These are phyloP conservation scores for Globisporangium okanoganense DNA, from an alignment of 352 stramenopile species.

Conservation along the genomic window DNA sequence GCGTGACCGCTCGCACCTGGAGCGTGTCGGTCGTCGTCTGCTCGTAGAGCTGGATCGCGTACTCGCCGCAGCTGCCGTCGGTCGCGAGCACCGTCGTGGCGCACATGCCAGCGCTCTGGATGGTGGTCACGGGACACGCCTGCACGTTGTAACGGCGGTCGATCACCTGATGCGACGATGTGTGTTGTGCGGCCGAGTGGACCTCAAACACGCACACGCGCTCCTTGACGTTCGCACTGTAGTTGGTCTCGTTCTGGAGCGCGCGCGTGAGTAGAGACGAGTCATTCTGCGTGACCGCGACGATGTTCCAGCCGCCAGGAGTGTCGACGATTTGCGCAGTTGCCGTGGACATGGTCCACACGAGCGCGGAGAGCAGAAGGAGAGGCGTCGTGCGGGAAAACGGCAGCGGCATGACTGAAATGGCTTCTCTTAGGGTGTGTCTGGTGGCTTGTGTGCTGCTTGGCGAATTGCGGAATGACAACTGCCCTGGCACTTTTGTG, in stretches of 20 bases:
- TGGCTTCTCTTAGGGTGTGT: background rate
- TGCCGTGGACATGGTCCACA: background rate
- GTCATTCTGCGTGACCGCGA: slow-evolving; percentile 21
- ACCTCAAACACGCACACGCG: slow-evolving; percentile 20
- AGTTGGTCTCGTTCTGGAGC: slow-evolving; percentile 24
- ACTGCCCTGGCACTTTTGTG: no score
- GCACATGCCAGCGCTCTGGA: slow-evolving; percentile 38
- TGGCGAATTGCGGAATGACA: background rate
- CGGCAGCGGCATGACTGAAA: background rate
- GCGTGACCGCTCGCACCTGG: slow-evolving; percentile 23
- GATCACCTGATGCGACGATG: no score
- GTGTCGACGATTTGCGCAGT: slow-evolving; percentile 19
- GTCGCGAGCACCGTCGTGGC: slow-evolving; percentile 15
- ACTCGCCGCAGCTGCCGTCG: slow-evolving; percentile 28
- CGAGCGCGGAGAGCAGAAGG: background rate
- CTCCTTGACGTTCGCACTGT: slow-evolving; percentile 18
- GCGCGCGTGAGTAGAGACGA: slow-evolving; percentile 7
- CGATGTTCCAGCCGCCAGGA: slow-evolving; percentile 24
- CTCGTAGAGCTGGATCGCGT: slow-evolving; percentile 50
- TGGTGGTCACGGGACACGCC: slow-evolving; percentile 37
- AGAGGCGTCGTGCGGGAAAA: background rate
- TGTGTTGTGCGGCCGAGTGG: background rate
- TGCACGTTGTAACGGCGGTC: slow-evolving; percentile 19
- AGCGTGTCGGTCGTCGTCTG: slow-evolving; percentile 57
- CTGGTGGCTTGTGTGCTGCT: background rate